phyloP scores from a whole-genome alignment of 208 protist genomes.

The Tritrichomonas foetus region DNA sequence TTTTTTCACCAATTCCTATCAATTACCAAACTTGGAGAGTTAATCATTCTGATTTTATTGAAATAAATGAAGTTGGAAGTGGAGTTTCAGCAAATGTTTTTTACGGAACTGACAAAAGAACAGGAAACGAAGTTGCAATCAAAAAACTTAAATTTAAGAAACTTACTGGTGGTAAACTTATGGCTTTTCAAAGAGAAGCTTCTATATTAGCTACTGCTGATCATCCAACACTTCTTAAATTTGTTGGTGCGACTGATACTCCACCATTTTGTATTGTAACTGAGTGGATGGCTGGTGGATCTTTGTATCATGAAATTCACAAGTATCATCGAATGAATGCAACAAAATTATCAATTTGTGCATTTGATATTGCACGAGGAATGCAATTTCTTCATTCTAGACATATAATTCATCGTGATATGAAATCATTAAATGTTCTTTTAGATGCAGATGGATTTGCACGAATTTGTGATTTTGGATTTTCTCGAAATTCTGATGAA shows the following conservation, averaged over 20 bases:
- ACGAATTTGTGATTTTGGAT: background rate
- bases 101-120: background rate
- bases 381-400: constrained; percentile 15
- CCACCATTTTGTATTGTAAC: constrained; percentile 15
- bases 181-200: background rate
- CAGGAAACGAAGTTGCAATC: background rate
- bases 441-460: background rate
- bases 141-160: constrained; percentile 38
- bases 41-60: background rate
- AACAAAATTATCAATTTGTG: background rate
- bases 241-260: constrained; percentile 21
- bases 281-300: background rate
- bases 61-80: background rate
- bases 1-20: constrained; percentile 30
- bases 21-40: constrained; percentile 1
- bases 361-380: background rate
- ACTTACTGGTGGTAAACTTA: background rate
- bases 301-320: background rate
- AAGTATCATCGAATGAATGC: background rate
- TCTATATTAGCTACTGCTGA: background rate
- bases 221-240: background rate
- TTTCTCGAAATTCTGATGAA: background rate
- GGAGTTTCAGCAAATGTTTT: background rate
- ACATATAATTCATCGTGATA: constrained; percentile 40
- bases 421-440: constrained; percentile 32